These are phyloP conservation scores for Chrysochromulina tobinii DNA, from an alignment of 78 protist genomes.

Conservation along the genomic window DNA sequence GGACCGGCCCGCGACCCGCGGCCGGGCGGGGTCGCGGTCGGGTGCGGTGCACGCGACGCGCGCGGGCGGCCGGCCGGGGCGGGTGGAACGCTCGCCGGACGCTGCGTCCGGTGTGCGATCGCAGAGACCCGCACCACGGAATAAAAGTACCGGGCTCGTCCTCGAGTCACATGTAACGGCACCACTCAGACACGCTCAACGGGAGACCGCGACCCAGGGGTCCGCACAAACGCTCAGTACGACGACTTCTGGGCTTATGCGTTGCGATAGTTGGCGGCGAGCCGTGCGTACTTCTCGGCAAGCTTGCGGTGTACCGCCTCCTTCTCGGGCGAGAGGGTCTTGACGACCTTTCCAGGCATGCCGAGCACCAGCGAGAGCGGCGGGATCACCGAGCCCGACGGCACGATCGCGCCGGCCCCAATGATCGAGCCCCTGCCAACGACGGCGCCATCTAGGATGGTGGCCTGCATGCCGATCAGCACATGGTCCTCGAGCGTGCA, in stretches of 20 bases:
- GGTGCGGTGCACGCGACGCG: too few relatives aligned
- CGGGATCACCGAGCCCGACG: neutral
- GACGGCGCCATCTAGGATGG: neutral
- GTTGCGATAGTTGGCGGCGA: neutral
- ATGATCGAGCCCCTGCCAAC: neutral
- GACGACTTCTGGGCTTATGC: neutral
- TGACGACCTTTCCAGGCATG: neutral
- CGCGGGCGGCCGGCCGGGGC: too few relatives aligned
- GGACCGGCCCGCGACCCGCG: too few relatives aligned
- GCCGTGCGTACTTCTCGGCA: neutral
- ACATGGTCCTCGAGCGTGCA: slow-evolving; percentile 3
- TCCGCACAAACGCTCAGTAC: too few relatives aligned
- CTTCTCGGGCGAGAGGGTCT: neutral
- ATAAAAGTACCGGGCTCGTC: too few relatives aligned
- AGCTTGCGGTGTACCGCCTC: neutral
- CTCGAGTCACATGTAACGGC: too few relatives aligned
- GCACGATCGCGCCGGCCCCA: neutral
- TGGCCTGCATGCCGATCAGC: neutral
- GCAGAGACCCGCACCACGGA: too few relatives aligned
- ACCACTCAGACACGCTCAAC: too few relatives aligned
- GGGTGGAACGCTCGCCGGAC: too few relatives aligned
- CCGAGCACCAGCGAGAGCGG: neutral
- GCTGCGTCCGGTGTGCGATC: too few relatives aligned
- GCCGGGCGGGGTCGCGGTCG: too few relatives aligned
- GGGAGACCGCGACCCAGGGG: too few relatives aligned